These are phyloP conservation scores for Liriodendron chinense DNA, from an alignment of 164 flowering plant genomes.

Conservation along the genomic window DNA sequence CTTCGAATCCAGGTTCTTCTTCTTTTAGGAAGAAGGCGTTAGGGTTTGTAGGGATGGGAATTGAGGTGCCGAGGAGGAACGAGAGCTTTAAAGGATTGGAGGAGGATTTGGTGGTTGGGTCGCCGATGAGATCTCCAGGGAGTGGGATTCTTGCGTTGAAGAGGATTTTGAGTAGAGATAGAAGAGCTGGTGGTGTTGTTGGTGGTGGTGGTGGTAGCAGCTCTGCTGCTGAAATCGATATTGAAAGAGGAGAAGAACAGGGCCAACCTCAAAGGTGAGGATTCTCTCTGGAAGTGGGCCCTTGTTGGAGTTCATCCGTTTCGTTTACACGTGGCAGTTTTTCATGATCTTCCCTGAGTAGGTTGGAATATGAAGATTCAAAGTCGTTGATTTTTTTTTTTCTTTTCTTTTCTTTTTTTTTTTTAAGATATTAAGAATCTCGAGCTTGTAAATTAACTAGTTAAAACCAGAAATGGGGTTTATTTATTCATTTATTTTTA, in stretches of 20 bases:
- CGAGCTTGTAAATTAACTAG: too few relatives aligned
- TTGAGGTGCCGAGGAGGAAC: slow-evolving; percentile 9
- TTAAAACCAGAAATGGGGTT: too few relatives aligned
- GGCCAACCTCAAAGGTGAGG: background rate
- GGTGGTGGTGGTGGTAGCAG: background rate
- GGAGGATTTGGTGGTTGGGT: background rate
- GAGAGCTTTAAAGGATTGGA: background rate
- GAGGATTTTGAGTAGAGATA: slow-evolving; percentile 12
- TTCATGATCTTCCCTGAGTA: background rate
- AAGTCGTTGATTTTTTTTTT: background rate
- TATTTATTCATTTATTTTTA: too few relatives aligned
- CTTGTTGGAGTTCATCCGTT: background rate
- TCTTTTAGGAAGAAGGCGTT: slow-evolving; percentile 12
- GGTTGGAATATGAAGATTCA: background rate
- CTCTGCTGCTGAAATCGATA: background rate
- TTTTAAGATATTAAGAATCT: background rate
- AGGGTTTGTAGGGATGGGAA: background rate
- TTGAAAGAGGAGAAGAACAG: slow-evolving; percentile 3
- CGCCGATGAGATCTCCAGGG: slow-evolving; percentile 7
- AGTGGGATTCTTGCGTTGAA: slow-evolving; percentile 4
- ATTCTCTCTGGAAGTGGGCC: background rate
- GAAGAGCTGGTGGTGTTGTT: background rate
- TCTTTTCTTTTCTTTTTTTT: background rate
- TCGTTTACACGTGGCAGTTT: background rate
- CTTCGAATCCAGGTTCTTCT: background rate